Evolutionary conservation across 176 grass and related monocot species (phyloP), one percentile per base, ranked within the genome.

Genomic region (Zoysia pacifica): DNA sequence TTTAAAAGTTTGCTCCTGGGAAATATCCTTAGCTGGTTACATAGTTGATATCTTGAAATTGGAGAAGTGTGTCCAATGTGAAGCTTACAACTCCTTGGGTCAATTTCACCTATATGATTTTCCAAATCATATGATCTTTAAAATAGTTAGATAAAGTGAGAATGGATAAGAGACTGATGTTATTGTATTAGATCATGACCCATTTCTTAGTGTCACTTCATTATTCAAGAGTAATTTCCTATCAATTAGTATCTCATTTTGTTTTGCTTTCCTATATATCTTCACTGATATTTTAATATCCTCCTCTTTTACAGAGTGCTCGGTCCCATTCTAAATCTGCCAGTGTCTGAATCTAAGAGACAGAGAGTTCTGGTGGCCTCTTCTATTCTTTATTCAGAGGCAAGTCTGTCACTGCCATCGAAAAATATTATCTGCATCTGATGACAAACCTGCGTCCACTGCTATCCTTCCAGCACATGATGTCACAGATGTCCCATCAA

Each of bases 311-410:
- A 62, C 88, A 98, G 96, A 86, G 96, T 98, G 72, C 96, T 98
- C 70, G 88, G 89, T 12, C 88, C 96, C 60, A 89, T 98, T 78
- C 83, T 98, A 28, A 95, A 98, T 87, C 94, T 93, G 92, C 96
- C 96, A 72, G 91, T 95, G 69, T 77, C 84, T 48, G 96, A 98
- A 80, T 93, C 92, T 28, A 98, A 94, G 86, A 89, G 96, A 89
- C 96, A 98, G 64, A 93, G 96, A 67, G 96, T 95, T 64, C 76
- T 99, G 86, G 96, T 95, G 76, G 92, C 92, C 77, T 99, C 87
- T 52, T 95, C 87, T 83, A 90, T 99, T 84, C 88, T 99, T 54
- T 99, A 95, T 84, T 95, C 92, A 6, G 96, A 99, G 92, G 96
- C 95, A 60, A 89, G 86, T 91, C 83, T 28, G 55, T 62, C 59